Evolutionary conservation across 2,329 filamentous ascomycete species (phyloP).

Genomic region (Talaromyces piceae): DNA sequence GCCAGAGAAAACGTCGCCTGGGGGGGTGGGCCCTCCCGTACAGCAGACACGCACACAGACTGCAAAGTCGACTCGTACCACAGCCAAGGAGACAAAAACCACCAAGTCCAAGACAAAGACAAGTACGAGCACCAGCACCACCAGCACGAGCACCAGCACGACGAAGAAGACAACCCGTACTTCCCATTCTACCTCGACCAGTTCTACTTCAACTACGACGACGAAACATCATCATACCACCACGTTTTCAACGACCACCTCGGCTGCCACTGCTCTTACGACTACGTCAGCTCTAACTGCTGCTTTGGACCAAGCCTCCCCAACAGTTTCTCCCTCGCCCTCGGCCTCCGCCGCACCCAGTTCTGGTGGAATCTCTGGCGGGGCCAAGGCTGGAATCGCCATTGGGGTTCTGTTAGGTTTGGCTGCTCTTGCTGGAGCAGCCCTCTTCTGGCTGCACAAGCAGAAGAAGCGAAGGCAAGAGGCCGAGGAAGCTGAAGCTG

Average conservation of each 20-base stretch:
- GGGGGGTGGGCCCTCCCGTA: not conserved
- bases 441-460: constrained; percentile 68
- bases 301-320: constrained; percentile 15
- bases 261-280: not conserved
- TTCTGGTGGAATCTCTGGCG: constrained; percentile 34
- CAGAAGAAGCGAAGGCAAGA: constrained; percentile 33
- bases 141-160: constrained; percentile 1
- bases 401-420: constrained; percentile 70
- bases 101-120: constrained; percentile 5
- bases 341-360: constrained; percentile 14
- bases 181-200: constrained; percentile 2
- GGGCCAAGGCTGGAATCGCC: constrained; percentile 70
- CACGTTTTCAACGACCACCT: constrained; percentile 9
- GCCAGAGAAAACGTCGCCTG: constrained; percentile 14
- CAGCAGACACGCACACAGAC: not conserved
- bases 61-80: not conserved
- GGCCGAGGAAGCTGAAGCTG: constrained; percentile 37
- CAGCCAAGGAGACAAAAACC: no score
- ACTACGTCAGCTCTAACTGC: constrained; percentile 9
- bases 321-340: constrained; percentile 16
- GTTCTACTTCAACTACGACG: constrained; percentile 3
- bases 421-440: constrained; percentile 56
- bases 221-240: constrained; percentile 3
- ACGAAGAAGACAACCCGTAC: constrained; percentile 2
- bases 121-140: not conserved